Evolutionary conservation across 2,329 filamentous ascomycete species (phyloP), one percentile per base, ranked within the genome.

Genomic region (Ceratocystis harringtonii): DNA sequence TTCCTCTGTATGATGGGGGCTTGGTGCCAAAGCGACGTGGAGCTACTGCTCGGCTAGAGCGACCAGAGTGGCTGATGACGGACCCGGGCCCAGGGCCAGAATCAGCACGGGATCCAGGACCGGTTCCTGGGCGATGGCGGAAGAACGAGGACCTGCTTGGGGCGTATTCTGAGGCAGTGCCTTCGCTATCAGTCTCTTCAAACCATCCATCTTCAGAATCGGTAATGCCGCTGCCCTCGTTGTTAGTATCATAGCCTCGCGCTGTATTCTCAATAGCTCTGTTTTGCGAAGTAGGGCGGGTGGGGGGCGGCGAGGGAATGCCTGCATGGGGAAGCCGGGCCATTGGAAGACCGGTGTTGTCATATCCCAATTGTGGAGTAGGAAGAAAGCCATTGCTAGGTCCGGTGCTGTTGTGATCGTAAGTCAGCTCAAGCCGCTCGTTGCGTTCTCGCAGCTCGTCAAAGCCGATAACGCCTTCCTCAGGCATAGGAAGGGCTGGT

Each of bases 401-500:
- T n/a, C 55, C 55, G 8, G 17, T 7, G 28, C 7, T 58, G 30
- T 0, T 58, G 30, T 32, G 55, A 28, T 58, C 55, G 17, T 58
- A 58, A 8, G 55, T 58, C 30, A 58, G n/a, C 17, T 58, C 55
- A 12, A 43, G 44, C 12, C 62, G 62, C 45, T 67, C 65, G 60
- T 67, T 67, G 36, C 65, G 65, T 25, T 67, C 63, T 4, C 48
- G 62, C n/a, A 67, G 57, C 43, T 67, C 62, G 12, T 67, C 65
- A 15, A 67, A 67, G 55, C 65, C 65, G 17, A 65, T 58, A 22
- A 67, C 65, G 15, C 65, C 65, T 19, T 67, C 65, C 44, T 67
- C 65, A 1, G 65, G 65, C 62, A 65, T 67, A 19, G 65, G 65
- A 17, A 67, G 62, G 1, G 65, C 62, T 2, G 65, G 62, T n/a